A percentile compares a stretch with the other conserved stretches of the same genome.
These are phyloP conservation scores for Chondrus crispus DNA, from an alignment of 23 red algal species.

Conservation along the genomic window DNA sequence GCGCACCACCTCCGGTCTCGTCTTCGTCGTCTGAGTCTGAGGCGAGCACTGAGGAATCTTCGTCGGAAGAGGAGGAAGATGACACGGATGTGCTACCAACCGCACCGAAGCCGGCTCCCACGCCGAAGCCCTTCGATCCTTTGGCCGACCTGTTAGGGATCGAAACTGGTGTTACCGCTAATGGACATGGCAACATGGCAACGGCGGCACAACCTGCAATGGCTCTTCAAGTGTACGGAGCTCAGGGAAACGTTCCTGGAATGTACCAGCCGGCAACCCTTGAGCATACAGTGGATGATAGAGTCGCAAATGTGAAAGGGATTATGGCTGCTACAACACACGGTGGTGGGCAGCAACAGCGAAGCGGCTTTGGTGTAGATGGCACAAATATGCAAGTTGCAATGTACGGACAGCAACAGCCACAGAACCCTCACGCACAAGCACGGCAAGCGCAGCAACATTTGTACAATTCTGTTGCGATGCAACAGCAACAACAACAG, in stretches of 20 bases:
- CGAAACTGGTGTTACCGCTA: conserved; percentile 30
- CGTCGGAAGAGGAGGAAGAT: conserved; percentile 58
- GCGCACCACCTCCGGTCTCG: conserved; percentile 18
- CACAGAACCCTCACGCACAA: not conserved
- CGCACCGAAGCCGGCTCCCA: conserved; percentile 46
- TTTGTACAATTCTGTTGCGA: conserved; percentile 69
- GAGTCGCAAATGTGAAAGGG: conserved; percentile 67
- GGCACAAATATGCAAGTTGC: conserved; percentile 68
- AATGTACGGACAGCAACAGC: conserved; percentile 2
- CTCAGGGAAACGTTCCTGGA: conserved; percentile 32
- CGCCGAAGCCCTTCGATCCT: conserved; percentile 73
- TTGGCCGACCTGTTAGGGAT: conserved; percentile 76
- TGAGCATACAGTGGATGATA: conserved; percentile 71
- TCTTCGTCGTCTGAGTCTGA: conserved; percentile 47
- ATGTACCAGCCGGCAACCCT: conserved; percentile 68
- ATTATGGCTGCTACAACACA: conserved; percentile 48
- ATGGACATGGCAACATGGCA: not conserved
- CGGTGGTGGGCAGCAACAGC: conserved; percentile 7
- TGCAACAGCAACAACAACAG: conserved; percentile 75
- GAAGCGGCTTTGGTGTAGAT: conserved; percentile 50
- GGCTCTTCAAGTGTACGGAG: conserved; percentile 55
- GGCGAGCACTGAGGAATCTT: not conserved
- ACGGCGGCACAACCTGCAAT: conserved; percentile 10
- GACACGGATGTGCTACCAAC: conserved; percentile 61
- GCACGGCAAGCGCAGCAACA: conserved; percentile 51